A percentile compares a stretch with the other conserved stretches of the same genome.
phyloP scores from a whole-genome alignment of 306 rosid genomes.

The Citrullus amarus region DNA sequence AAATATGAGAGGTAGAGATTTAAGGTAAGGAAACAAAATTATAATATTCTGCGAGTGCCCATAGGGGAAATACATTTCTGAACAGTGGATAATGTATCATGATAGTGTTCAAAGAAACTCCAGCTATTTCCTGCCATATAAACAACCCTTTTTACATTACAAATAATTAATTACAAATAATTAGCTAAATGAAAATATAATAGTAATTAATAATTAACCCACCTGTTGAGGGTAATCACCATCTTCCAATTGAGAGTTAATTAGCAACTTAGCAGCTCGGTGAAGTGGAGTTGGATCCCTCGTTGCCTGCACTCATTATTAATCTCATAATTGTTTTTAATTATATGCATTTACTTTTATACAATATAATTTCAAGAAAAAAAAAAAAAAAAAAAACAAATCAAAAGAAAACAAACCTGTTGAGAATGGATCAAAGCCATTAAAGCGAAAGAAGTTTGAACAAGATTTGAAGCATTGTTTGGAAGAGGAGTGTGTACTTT shows the following conservation, averaged over 20 bases:
- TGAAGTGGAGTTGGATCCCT: not conserved
- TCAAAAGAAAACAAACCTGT: not conserved
- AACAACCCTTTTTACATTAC: not conserved
- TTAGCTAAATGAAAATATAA: not conserved
- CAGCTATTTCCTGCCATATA: constrained; percentile 23
- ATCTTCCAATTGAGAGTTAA: not conserved
- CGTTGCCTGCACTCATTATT: not conserved
- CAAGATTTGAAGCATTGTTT: not conserved
- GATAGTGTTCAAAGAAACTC: constrained; percentile 24
- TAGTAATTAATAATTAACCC: not conserved
- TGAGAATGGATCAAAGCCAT: not conserved
- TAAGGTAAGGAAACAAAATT: not conserved
- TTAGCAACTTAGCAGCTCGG: not conserved
- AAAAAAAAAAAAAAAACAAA: no score
- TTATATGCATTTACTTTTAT: no score
- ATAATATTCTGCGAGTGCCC: not conserved
- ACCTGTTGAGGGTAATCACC: not conserved
- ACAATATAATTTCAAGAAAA: no score
- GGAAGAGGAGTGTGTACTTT: not conserved
- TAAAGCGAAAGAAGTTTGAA: not conserved
- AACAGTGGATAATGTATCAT: constrained; percentile 5
- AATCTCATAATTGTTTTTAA: no score
- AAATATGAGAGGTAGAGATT: not conserved
- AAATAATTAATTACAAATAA: not conserved
- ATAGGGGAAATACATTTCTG: not conserved